Conservation (phyloP, 352 stramenopile species). For the Phytophthora hibernalis region DNA sequence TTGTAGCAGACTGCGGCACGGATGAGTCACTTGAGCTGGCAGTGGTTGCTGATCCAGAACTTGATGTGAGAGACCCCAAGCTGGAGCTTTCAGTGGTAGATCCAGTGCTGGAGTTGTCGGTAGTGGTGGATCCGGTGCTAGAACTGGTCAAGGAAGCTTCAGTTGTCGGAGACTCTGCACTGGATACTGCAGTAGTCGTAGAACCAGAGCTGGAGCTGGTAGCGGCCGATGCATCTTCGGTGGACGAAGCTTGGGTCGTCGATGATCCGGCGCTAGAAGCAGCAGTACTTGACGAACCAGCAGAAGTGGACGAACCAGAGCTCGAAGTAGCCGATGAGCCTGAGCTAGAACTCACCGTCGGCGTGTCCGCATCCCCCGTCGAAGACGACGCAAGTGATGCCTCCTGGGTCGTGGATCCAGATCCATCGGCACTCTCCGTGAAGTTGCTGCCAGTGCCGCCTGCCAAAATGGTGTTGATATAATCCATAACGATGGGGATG, state of each 20-base stretch:
- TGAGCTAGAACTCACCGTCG: slow-evolving; percentile 10
- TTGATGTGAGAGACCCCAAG: not conserved
- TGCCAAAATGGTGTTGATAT: slow-evolving; percentile 43
- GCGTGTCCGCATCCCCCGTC: slow-evolving; percentile 12
- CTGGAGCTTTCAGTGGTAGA: slow-evolving; percentile 6
- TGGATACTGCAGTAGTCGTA: not conserved
- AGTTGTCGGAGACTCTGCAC: slow-evolving; percentile 1
- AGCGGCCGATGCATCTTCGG: not conserved
- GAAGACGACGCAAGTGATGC: slow-evolving; percentile 26
- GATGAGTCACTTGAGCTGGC: slow-evolving; percentile 17
- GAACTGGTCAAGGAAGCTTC: slow-evolving; percentile 15
- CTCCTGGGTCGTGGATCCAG: slow-evolving; percentile 16
- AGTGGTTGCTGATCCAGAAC: slow-evolving; percentile 8
- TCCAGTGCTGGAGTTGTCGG: slow-evolving; percentile 14
- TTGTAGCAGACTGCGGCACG: not conserved
- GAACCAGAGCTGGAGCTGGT: slow-evolving; percentile 3
- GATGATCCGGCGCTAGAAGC: slow-evolving; percentile 14
- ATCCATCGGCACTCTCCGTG: slow-evolving; percentile 16
- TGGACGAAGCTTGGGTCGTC: slow-evolving; percentile 1
- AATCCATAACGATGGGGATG: slow-evolving; percentile 57
- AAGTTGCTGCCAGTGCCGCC: slow-evolving; percentile 28
- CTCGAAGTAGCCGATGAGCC: slow-evolving; percentile 13
- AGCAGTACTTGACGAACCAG: slow-evolving; percentile 19
- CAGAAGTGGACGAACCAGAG: slow-evolving; percentile 19
- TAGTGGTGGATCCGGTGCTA: slow-evolving; percentile 9